A percentile compares a stretch with the other conserved stretches of the same genome.
Evolutionary conservation across 2,329 filamentous ascomycete species (phyloP).

Genomic region (Venturia pyrina): DNA sequence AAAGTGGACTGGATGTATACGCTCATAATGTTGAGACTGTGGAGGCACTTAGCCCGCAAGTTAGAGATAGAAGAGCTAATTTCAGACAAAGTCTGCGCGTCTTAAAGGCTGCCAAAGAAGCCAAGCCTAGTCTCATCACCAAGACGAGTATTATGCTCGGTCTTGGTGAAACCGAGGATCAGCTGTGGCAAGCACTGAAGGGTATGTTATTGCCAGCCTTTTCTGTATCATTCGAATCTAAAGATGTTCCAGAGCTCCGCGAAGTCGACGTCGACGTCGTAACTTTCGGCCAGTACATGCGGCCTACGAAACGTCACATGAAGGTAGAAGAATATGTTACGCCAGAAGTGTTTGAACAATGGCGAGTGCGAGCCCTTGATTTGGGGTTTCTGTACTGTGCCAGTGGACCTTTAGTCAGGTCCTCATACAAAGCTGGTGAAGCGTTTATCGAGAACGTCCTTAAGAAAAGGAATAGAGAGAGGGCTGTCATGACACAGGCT

Average conservation of each 20-base stretch:
- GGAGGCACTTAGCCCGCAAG: conserved; percentile 78
- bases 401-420: conserved; percentile 82
- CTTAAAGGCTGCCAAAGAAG: conserved; percentile 69
- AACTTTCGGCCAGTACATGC: conserved; percentile 99
- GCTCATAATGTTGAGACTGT: conserved; percentile 97
- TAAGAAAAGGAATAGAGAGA: conserved; percentile 55
- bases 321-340: conserved; percentile 93
- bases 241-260: conserved; percentile 53
- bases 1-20: conserved; percentile 87
- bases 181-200: conserved; percentile 68
- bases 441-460: conserved; percentile 98
- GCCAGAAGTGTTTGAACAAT: conserved; percentile 81
- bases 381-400: conserved; percentile 97
- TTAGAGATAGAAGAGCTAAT: conserved; percentile 79
- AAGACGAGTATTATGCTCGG: conserved; percentile 98
- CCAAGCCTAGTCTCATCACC: conserved; percentile 73
- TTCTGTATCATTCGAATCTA: neutral
- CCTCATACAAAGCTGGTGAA: conserved; percentile 96
- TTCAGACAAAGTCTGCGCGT: conserved; percentile 80
- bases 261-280: conserved; percentile 81
- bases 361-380: conserved; percentile 80
- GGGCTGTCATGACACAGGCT: neutral
- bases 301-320: conserved; percentile 95
- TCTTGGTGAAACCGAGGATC: conserved; percentile 80
- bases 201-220: conserved; percentile 35